phyloP scores from a whole-genome alignment of 805 yeast genomes.

The Cyberlindnera maritima region DNA sequence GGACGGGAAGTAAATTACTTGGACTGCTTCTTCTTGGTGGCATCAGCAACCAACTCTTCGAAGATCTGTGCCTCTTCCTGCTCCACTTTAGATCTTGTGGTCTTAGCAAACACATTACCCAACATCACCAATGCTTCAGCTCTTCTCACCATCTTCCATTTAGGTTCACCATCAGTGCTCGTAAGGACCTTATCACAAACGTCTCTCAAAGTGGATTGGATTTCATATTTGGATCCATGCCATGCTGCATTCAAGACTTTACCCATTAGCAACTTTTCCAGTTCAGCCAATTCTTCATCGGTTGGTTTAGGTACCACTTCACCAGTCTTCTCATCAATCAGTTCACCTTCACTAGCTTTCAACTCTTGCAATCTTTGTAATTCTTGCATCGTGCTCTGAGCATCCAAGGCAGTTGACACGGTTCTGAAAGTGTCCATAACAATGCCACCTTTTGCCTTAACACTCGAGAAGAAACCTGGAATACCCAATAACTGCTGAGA shows the following conservation, averaged over 20 bases:
- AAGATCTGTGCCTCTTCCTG: constrained; percentile 76
- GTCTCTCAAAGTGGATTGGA: constrained; percentile 64
- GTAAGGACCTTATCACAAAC: constrained; percentile 63
- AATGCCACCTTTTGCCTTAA: constrained; percentile 72
- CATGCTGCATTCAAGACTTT: constrained; percentile 82
- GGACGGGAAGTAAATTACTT: constrained; percentile 1
- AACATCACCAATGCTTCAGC: constrained; percentile 61
- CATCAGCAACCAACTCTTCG: constrained; percentile 64
- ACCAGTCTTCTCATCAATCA: constrained; percentile 45
- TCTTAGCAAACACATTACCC: constrained; percentile 59
- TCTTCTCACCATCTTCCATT: constrained; percentile 48
- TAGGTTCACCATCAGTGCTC: constrained; percentile 48
- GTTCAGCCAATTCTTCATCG: constrained; percentile 61
- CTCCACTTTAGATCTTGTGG: constrained; percentile 63
- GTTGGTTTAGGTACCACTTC: constrained; percentile 58
- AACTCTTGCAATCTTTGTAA: constrained; percentile 63
- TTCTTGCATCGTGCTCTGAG: constrained; percentile 75
- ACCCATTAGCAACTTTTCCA: constrained; percentile 73
- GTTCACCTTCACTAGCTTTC: constrained; percentile 34
- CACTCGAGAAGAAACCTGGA: constrained; percentile 69
- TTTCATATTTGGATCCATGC: constrained; percentile 79
- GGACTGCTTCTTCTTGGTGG: constrained; percentile 39
- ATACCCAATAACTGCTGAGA: constrained; percentile 62
- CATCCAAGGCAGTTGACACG: constrained; percentile 71
- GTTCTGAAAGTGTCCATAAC: constrained; percentile 71